Base-by-base conservation (phyloP, 2,329 filamentous ascomycete genomes). In the Fusarium duplospermum region DNA sequence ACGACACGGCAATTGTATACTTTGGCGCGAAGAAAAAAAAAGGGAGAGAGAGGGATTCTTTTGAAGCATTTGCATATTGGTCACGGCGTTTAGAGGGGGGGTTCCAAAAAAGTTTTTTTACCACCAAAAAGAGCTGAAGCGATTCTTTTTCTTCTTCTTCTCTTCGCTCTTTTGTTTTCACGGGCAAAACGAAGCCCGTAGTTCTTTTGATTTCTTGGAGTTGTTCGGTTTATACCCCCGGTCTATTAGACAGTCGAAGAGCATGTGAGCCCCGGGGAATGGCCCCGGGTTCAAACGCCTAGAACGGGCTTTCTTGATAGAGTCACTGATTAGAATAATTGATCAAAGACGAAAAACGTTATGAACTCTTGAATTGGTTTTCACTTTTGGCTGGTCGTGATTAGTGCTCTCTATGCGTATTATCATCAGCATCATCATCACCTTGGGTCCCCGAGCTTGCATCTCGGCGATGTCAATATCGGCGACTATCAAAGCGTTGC, bases 181-280 rank as follows among this genome's bases (percentile, higher is more conserved):
- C n/a, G 20, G 63, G 57, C 59, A 40, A 10, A 18, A 52, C 42
- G 56, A 16, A 45, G 18, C 50, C 54, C 66, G 61, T 57, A 27
- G 31, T 29, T 40, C 24, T 70, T 61, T 70, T 61, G 45, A 69
- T 70, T 64, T 62, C 64, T 67, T 45, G 77, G 77, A 78, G 77
- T 78, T 77, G 45, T 72, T 78, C 67, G 73, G 76, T 75, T 74
- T 78, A 78, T 78, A 78, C 77, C 77, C 75, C 77, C 76, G 77
- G 77, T 77, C 77, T 79, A 78, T 76, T 79, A 79, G 77, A 79
- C 74, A 79, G 69, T 78, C 63, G 66, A 77, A 77, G 67, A 76
- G 75, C 67, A 71, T 50, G 58, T 69, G 77, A 62, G 62, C 47
- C 62, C 42, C 67, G 77, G 75, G 70, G 67, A 68, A 36, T 52